Evolutionary conservation across 805 yeast species (phyloP), one percentile per base, ranked within the genome.

Genomic region (Myxozyma udenii): DNA sequence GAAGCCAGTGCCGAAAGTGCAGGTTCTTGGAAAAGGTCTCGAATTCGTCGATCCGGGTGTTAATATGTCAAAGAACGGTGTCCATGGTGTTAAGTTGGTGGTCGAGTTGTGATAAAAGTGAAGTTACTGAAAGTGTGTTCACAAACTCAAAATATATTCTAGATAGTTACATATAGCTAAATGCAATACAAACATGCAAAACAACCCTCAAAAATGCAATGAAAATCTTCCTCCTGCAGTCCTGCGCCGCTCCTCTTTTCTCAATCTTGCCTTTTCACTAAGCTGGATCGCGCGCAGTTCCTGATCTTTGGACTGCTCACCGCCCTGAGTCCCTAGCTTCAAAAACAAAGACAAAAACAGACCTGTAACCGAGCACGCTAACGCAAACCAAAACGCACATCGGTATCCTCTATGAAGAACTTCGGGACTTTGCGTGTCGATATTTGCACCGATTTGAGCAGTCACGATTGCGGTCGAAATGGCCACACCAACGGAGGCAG

Each of bases 401-500:
- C 48, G 28, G 25, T 55, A 57, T n/a, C 57, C 52, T 25, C 51
- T 48, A 30, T 52, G 44, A 7, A 22, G 2, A 7, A 18, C 23
- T 11, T 48, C 35, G 7, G 21, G 36, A 18, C 35, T 44, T 7
- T 35, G 40, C 4, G 33, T 16, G 25, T 28, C 33, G 1, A 37
- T 25, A 9, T 53, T 41, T 6, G n/a, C n/a, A n/a, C n/a, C n/a
- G n/a, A n/a, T n/a, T n/a, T 25, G 64, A 2, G 75, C 62, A 11
- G 67, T 55, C 16, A 72, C 67, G 38, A 74, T 65, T 0, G 78
- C 73, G 11, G 73, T 65, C 2, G 74, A 65, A 3, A 45, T 30
- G 19, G 77, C 75, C 2, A 76, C 58, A 0, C 77, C 78, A 5
- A 76, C 65, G 1, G 77, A 64, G 0, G 71, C 65, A 33, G 74